Percentiles rank a stretch among this genome's conserved stretches.
Conservation (phyloP, 805 yeast species). For the Candida coquimbonensis region DNA sequence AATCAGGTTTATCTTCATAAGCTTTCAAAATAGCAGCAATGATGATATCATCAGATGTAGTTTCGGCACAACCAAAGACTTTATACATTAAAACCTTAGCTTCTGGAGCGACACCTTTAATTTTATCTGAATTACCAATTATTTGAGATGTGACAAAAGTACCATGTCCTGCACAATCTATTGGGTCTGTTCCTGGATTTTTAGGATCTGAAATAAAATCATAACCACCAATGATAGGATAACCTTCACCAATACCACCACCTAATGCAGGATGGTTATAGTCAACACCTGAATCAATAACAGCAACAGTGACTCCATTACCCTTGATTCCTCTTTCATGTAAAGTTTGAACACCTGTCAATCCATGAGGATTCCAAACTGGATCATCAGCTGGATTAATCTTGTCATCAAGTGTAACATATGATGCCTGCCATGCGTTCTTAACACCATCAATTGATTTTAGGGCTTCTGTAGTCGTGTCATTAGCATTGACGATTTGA, state of each 20-base stretch:
- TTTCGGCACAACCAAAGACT: constrained; percentile 9
- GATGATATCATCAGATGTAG: constrained; percentile 11
- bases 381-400: neutral
- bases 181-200: constrained; percentile 10
- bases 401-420: constrained; percentile 8
- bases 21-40: constrained; percentile 14
- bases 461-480: constrained; percentile 7
- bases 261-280: constrained; percentile 8
- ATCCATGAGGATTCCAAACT: constrained; percentile 6
- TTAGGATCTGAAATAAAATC: constrained; percentile 5
- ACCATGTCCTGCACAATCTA: constrained; percentile 16
- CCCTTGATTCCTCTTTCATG: constrained; percentile 7
- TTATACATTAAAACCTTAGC: constrained; percentile 12
- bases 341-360: constrained; percentile 7
- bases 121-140: constrained; percentile 5
- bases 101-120: constrained; percentile 14
- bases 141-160: constrained; percentile 14
- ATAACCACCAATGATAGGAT: constrained; percentile 11
- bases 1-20: constrained; percentile 8
- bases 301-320: constrained; percentile 5
- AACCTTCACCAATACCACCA: constrained; percentile 10
- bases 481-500: constrained; percentile 1
- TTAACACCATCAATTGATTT: constrained; percentile 4
- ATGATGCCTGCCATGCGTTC: constrained; percentile 13
- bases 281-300: constrained; percentile 8